A percentile compares a stretch with the other conserved stretches of the same genome.
phyloP scores from a whole-genome alignment of 2,329 filamentous ascomycete genomes.

The Coniochaeta ligniaria region DNA sequence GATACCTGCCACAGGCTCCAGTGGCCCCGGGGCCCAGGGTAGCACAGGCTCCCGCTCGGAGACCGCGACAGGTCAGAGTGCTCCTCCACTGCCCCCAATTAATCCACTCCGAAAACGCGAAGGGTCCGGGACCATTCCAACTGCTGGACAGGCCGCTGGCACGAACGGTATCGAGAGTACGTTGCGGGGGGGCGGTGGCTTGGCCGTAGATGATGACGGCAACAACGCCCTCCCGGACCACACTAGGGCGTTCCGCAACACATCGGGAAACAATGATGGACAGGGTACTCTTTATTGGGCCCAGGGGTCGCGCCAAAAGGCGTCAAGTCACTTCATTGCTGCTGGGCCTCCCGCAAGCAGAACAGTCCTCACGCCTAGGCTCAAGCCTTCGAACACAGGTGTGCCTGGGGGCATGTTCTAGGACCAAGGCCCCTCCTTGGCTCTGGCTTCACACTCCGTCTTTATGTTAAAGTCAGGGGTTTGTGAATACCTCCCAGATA shows the following conservation, averaged over 20 bases:
- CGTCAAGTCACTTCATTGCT: constrained; percentile 15
- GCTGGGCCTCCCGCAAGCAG: constrained; percentile 26
- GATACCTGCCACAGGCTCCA: constrained; percentile 11
- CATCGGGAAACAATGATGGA: constrained; percentile 30
- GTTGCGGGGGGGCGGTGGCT: neutral
- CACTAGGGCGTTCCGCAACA: constrained; percentile 14
- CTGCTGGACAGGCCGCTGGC: neutral
- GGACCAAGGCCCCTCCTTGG: neutral
- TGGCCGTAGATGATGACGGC: neutral
- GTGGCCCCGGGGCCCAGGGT: constrained; percentile 21
- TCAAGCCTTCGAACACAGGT: constrained; percentile 18
- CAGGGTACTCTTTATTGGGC: neutral
- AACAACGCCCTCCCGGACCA: neutral
- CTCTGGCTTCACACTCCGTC: neutral
- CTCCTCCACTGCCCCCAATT: constrained; percentile 50
- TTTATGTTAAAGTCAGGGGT: neutral
- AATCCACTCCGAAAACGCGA: constrained; percentile 45
- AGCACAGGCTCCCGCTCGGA: constrained; percentile 30
- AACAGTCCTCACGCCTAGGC: constrained; percentile 21
- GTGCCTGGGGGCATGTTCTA: constrained; percentile 28
- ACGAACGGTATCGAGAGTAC: neutral
- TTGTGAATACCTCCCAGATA: neutral
- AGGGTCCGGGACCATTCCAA: constrained; percentile 16
- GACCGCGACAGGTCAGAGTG: constrained; percentile 26
- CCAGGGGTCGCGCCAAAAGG: constrained; percentile 5